Evolutionary conservation across 805 yeast genomes (phyloP), one percentile per base, ranked within the genome.

Genomic region (Sungouiella blattae): DNA sequence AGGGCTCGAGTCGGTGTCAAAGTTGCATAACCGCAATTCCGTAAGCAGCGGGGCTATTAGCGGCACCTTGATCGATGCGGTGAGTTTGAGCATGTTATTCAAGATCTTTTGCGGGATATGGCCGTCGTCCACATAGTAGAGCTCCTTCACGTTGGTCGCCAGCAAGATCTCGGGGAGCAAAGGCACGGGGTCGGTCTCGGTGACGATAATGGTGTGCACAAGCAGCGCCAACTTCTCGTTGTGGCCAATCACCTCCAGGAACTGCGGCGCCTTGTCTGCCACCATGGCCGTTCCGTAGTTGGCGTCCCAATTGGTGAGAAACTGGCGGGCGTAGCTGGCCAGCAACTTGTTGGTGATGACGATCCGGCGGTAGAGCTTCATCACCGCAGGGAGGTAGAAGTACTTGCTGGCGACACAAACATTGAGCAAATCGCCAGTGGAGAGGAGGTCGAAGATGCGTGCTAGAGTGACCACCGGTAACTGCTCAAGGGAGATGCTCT

Each of bases 371-470:
- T 59, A 58, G 9, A 60, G 30, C 18, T 50, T 43, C 17, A 37
- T 37, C 1, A 48, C 49, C 1, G 64, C 61, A 2, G 59, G 62
- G 12, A 53, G 37, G 33, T 55, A 58, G n/a, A 57, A 45, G 30
- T 40, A 33, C 22, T 47, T 41, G 28, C 56, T 47, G 4, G 51
- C 33, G 5, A 47, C 21, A 21, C 58, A 50, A 6, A 56, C 28
- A 16, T 37, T 49, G 15, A 55, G 40, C 18, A 60, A 41, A 32
- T 57, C 60, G 6, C 34, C 21, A 5, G 57, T 49, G 16, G 37
- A 32, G 5, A 58, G 43, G 23, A 35, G 38, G 11, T 46, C 38
- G 28, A 55, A 59, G 7, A 58, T 51, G 17, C 36, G 30, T 8
- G 29, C 36, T 11, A 57, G 35, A 6, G 50, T 32, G 1, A 34